These are phyloP conservation scores for Blepharisma undulans DNA, from an alignment of 169 alveolate species.

Conservation along the genomic window DNA sequence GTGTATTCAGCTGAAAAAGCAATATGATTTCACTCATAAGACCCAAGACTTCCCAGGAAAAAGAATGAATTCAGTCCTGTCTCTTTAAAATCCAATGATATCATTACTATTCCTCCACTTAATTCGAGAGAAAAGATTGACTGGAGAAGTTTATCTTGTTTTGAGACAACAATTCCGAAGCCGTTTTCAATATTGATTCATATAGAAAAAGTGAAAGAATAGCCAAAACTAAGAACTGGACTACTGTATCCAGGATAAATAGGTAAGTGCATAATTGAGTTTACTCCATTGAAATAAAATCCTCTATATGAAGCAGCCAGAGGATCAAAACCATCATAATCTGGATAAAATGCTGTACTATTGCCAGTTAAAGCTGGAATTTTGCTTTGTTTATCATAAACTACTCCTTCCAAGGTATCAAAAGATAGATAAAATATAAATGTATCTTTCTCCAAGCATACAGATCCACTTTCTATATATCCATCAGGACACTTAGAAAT, in stretches of 20 bases:
- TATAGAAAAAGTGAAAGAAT: not conserved
- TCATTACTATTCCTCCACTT: not conserved
- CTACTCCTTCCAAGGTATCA: not conserved
- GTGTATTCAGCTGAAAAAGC: not conserved
- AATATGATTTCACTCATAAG: not conserved
- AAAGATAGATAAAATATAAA: not conserved
- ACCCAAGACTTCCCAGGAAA: not conserved
- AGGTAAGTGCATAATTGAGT: not conserved
- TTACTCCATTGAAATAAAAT: not conserved
- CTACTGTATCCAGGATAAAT: not conserved
- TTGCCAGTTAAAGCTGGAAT: not conserved
- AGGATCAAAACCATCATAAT: constrained; percentile 7
- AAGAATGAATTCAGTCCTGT: not conserved
- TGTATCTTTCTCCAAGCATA: not conserved
- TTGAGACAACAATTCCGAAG: not conserved
- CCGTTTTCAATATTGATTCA: not conserved
- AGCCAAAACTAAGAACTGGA: not conserved
- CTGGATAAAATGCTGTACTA: not conserved
- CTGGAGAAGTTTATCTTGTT: not conserved
- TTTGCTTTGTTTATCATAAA: not conserved
- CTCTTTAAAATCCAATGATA: not conserved
- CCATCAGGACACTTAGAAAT: not conserved
- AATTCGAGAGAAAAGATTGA: not conserved
- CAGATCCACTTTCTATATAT: not conserved
- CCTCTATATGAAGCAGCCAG: not conserved